A percentile compares a stretch with the other conserved stretches of the same genome.
These are phyloP conservation scores for Alternaria triticimaculans DNA, from an alignment of 2,329 filamentous ascomycete genomes.

Conservation along the genomic window DNA sequence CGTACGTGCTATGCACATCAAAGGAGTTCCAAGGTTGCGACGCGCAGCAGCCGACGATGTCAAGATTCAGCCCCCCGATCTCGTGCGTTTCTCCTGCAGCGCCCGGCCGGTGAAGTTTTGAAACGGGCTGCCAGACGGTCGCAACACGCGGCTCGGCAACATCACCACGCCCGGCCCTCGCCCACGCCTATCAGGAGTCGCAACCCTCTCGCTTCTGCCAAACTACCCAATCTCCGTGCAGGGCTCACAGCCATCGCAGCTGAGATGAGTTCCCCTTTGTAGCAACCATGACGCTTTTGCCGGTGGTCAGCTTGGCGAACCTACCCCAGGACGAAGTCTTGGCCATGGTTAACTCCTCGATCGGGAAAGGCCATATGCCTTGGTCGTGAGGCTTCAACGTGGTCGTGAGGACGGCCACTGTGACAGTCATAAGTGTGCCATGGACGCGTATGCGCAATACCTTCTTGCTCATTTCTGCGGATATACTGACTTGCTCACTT, in stretches of 20 bases:
- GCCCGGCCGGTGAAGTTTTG: not conserved
- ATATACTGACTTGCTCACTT: constrained; percentile 1
- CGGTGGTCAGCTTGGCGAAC: not conserved
- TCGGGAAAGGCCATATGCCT: not conserved
- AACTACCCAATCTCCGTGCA: not conserved
- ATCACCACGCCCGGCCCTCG: not conserved
- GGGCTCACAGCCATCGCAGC: not conserved
- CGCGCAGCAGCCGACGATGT: not conserved
- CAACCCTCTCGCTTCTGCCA: not conserved
- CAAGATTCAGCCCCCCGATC: not conserved
- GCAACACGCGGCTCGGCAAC: not conserved
- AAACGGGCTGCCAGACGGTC: not conserved
- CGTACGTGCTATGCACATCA: not conserved
- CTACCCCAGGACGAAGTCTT: not conserved
- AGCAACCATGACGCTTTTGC: not conserved
- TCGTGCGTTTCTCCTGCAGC: not conserved
- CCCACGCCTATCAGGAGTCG: not conserved
- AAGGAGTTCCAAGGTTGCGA: not conserved
- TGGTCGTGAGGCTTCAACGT: constrained; percentile 7
- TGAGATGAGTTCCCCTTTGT: not conserved
- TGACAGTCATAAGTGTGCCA: constrained; percentile 4
- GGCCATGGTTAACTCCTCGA: not conserved
- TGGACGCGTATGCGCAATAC: constrained; percentile 12
- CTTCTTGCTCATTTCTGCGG: constrained; percentile 3
- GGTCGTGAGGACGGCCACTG: not conserved